These are phyloP conservation scores for Picocystis sp. DNA, from an alignment of 163 green algal species.

Conservation along the genomic window DNA sequence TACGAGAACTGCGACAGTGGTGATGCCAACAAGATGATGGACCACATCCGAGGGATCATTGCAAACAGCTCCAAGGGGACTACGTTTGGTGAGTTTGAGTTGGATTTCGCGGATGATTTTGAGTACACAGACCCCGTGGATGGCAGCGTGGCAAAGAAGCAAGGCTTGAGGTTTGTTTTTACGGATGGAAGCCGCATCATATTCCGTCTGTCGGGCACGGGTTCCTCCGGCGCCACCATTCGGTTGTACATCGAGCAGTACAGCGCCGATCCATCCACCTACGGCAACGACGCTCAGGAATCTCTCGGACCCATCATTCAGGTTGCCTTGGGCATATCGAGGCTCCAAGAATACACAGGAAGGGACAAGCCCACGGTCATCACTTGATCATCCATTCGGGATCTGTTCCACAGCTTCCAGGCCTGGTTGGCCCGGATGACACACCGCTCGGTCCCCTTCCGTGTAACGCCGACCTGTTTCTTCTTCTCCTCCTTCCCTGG, in stretches of 20 bases:
- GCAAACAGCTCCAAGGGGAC: constrained; percentile 38
- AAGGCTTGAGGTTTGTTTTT: constrained; percentile 95
- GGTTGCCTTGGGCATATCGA: constrained; percentile 42
- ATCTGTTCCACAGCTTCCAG: not conserved
- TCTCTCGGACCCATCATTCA: constrained; percentile 57
- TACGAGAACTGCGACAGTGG: constrained; percentile 78
- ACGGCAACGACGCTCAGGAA: constrained; percentile 64
- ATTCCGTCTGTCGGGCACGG: constrained; percentile 79
- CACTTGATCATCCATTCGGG: constrained; percentile 35
- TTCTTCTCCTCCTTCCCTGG: too few species aligned
- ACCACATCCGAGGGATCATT: constrained; percentile 60
- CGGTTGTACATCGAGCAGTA: constrained; percentile 98
- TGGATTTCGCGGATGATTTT: constrained; percentile 88
- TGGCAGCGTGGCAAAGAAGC: constrained; percentile 73
- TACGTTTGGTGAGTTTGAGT: constrained; percentile 64
- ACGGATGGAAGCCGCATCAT: constrained; percentile 86
- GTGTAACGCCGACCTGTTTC: too few species aligned
- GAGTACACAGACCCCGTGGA: constrained; percentile 92
- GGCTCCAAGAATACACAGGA: constrained; percentile 80
- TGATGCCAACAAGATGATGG: constrained; percentile 66
- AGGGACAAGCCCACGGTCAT: constrained; percentile 93
- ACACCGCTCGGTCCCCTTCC: too few species aligned
- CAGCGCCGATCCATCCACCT: constrained; percentile 52
- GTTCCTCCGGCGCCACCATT: constrained; percentile 78
- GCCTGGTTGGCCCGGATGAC: too few species aligned